Evolutionary conservation across 2,329 filamentous ascomycete genomes (phyloP), one percentile per base, ranked within the genome.

Genomic region (Aspergillus arachidicola): DNA sequence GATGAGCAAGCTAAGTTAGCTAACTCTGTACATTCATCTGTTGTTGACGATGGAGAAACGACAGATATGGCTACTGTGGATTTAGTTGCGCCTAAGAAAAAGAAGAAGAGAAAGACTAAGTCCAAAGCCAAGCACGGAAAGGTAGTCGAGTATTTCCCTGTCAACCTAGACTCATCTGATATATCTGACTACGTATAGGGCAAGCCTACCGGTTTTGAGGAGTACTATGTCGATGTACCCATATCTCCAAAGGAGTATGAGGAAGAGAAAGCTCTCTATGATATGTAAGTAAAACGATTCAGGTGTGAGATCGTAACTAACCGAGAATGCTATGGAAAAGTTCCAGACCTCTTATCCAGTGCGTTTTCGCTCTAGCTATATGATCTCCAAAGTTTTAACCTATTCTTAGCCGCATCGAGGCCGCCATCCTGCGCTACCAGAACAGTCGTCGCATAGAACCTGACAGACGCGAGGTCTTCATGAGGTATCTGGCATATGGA

Each of bases 341-440:
- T 10, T 72, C 79, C 4, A 76, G 84, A 10, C 76, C 85, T 1
- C 89, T 91, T 67, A 73, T 82, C 41, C 83, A 87, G 89, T 90
- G 81, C 78, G 80, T 66, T 55, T 11, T 5, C 4, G n/a, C 2
- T 2, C 7, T 19, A 11, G 12, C 7, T 21, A 26, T 14, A 11
- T 3, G 12, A 12, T 28, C 16, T 2, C 12, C 4, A 53, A 9
- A 11, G 30, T 57, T 19, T 61, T 74, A 55, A 74, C 64, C 62
- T 57, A 46, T 2, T 48, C 63, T 6, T 63, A 91, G 90, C 61
- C 92, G 95, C 54, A 92, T 98, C 46, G 90, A 97, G 73, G 86
- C 89, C 30, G 95, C 92, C 54, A 91, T 98, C 60, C 89, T 93
- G 68, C 90, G 93, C 16, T 99, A 90, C 79, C 88, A 91, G 65